Base-by-base conservation (phyloP, 2,329 filamentous ascomycete species). In the Alternaria sp. region DNA sequence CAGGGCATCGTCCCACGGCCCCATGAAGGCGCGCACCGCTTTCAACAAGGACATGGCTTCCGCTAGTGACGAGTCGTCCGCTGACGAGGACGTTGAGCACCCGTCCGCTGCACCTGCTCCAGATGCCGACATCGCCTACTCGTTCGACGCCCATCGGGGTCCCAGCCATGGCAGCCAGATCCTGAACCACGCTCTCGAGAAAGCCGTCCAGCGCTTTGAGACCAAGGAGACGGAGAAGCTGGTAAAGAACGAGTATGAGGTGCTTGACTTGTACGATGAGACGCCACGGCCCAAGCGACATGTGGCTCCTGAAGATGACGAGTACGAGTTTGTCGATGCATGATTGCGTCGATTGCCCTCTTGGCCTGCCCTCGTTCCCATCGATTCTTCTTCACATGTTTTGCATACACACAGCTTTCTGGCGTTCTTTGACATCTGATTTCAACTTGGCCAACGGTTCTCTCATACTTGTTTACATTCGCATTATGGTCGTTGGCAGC, bases 151-250 rank as follows among this genome's bases (percentile, higher is more conserved):
- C 12, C 69, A 78, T 4, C 76, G 78, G 20, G 83, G 83, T 27
- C 85, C 85, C 16, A 80, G 76, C 60, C 79, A 83, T 51, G 86
- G 86, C 41, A 85, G 85, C 75, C 85, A 86, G 71, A 83, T 89
- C 71, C 80, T 89, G 50, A 84, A 84, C 60, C 80, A 80, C 16
- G 86, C 87, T 11, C 79, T 89, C 34, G 82, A 81, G 57, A 84
- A 86, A 74, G 87, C 87, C 2, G 84, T 88, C 41, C 83, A 87
- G 79, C 83, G 82, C 64, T 89, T 84, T 71, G 86, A 89, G 78
- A 85, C 83, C 63, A 84, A 84, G 68, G 84, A 87, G 77, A 88
- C 85, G 2, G 85, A 87, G 76, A 86, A 87, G 78, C 74, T 89
- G 49, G 83, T 87, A 74, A 85, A 84, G 78, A 81, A 82, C 57